Percentiles rank a stretch among this genome's conserved stretches.
phyloP scores from a whole-genome alignment of 345 rosid species.

The Eucalyptus marginata region DNA sequence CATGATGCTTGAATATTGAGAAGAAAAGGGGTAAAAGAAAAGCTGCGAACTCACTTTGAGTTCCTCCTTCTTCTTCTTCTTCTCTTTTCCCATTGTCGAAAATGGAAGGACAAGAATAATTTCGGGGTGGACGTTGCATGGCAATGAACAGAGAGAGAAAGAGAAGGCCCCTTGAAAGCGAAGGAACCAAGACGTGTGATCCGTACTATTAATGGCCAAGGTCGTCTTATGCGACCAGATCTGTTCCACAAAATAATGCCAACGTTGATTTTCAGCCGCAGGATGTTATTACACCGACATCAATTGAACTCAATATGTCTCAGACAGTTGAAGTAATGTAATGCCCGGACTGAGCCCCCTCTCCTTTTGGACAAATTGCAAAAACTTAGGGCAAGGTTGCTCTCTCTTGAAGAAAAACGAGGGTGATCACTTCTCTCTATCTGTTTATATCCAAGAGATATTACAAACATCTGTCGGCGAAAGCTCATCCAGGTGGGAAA shows the following conservation, averaged over 20 bases:
- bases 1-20: neutral
- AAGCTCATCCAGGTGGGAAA: neutral
- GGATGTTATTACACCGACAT: neutral
- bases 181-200: neutral
- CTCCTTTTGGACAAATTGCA: neutral
- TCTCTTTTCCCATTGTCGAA: neutral
- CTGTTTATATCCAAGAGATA: neutral
- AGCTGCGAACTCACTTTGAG: conserved; percentile 11
- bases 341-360: neutral
- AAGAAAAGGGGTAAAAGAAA: neutral
- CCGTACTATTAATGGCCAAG: neutral
- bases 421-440: neutral
- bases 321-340: neutral
- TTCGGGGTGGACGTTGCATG: neutral
- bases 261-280: neutral
- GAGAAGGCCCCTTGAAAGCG: neutral
- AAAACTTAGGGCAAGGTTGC: neutral
- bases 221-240: neutral
- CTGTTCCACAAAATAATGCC: neutral
- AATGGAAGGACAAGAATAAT: neutral
- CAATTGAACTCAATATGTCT: neutral
- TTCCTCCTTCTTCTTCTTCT: neutral
- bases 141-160: neutral
- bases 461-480: neutral
- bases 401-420: neutral